These are phyloP conservation scores for Cicer chorassanicum DNA, from an alignment of 306 rosid species.

Conservation along the genomic window DNA sequence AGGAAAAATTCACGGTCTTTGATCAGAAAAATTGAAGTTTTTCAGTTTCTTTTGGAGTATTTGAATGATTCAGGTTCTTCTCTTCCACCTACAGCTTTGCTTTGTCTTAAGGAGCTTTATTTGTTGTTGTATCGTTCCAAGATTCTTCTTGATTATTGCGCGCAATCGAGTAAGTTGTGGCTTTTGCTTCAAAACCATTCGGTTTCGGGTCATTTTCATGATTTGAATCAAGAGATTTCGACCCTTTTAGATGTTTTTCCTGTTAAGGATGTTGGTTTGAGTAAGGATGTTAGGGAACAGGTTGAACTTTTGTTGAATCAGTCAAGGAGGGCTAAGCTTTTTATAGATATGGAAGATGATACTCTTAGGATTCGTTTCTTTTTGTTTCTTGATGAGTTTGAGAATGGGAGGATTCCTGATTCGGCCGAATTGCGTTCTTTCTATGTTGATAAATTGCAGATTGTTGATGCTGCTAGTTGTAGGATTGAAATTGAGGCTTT, in stretches of 20 bases:
- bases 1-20: constrained; percentile 74
- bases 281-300: constrained; percentile 83
- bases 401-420: constrained; percentile 64
- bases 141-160: constrained; percentile 87
- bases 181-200: constrained; percentile 88
- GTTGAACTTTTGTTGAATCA: constrained; percentile 78
- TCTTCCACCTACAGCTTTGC: constrained; percentile 67
- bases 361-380: constrained; percentile 57
- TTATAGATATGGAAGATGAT: constrained; percentile 71
- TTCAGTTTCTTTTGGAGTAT: constrained; percentile 68
- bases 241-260: constrained; percentile 93
- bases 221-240: constrained; percentile 83
- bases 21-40: constrained; percentile 67
- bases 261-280: constrained; percentile 61
- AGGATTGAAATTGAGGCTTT: constrained; percentile 77
- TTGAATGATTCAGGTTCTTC: constrained; percentile 52
- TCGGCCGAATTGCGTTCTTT: constrained; percentile 58
- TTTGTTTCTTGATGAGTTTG: constrained; percentile 67
- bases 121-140: constrained; percentile 77
- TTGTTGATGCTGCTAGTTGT: constrained; percentile 68
- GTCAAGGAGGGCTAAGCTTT: constrained; percentile 61
- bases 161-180: constrained; percentile 88
- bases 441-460: constrained; percentile 61
- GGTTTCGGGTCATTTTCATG: constrained; percentile 90
- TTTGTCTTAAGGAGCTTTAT: constrained; percentile 87